Evolutionary conservation across 345 rosid genomes (phyloP).

Genomic region (Salix purpurea): DNA sequence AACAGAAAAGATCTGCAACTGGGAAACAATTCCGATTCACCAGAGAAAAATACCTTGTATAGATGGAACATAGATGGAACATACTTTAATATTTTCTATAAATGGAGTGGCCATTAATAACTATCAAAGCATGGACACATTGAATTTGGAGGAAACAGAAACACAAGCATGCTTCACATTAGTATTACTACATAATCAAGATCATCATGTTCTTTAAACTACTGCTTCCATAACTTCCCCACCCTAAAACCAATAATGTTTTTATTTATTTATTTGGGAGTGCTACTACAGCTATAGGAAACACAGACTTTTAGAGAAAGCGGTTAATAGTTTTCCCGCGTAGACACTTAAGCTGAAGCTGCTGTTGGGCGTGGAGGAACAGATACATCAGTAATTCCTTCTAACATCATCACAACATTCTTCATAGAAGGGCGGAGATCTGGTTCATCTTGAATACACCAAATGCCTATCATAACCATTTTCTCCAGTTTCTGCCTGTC

Average conservation of each 20-base stretch:
- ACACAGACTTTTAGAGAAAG: neutral
- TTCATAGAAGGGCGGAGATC: conserved; percentile 21
- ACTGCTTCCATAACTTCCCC: neutral
- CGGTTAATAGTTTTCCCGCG: neutral
- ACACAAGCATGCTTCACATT: neutral
- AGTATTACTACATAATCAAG: no score
- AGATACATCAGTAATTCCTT: conserved; percentile 15
- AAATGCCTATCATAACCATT: conserved; percentile 20
- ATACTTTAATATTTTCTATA: neutral
- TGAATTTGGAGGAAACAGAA: neutral
- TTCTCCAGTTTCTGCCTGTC: conserved; percentile 10
- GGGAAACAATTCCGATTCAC: neutral
- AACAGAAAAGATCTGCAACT: neutral
- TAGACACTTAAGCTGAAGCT: neutral
- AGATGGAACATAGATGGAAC: neutral
- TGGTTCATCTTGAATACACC: conserved; percentile 27
- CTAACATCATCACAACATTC: conserved; percentile 20
- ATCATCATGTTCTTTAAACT: neutral
- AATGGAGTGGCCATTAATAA: no score
- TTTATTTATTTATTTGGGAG: neutral
- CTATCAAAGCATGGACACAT: neutral
- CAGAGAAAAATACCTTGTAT: neutral
- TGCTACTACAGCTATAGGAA: neutral
- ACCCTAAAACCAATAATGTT: neutral
- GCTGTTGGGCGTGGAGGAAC: conserved; percentile 9